Percentiles rank a stretch among this genome's conserved stretches.
Evolutionary conservation across 192 early-diverging fungal species (phyloP).

Genomic region (Anaeromyces robustus): DNA sequence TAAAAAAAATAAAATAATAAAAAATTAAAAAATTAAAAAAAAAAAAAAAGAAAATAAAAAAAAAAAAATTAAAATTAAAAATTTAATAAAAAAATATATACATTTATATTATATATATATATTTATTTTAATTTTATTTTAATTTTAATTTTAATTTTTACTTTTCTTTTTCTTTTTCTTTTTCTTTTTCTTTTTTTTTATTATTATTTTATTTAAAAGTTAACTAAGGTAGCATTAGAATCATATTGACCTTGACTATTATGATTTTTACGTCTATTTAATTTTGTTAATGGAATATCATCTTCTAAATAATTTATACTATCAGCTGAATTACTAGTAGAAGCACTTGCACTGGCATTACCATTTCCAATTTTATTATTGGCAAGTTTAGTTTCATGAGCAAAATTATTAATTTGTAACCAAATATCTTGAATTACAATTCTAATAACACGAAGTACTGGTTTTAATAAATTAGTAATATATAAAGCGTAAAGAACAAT

Average conservation of each 20-base stretch:
- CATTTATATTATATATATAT: no score
- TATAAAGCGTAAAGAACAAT: conserved; percentile 42
- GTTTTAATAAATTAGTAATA: conserved; percentile 4
- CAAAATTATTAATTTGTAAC: background rate
- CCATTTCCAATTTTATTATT: background rate
- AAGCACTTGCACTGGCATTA: no score
- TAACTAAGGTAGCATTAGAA: background rate
- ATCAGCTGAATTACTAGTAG: background rate
- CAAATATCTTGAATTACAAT: background rate
- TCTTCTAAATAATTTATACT: background rate
- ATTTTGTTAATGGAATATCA: background rate
- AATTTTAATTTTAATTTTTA: no score
- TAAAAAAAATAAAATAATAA: no score
- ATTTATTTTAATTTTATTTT: no score
- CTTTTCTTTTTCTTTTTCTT: no score
- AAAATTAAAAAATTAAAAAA: no score
- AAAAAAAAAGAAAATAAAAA: no score
- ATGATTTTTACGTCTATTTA: background rate
- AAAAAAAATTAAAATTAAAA: no score
- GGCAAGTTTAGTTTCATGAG: background rate
- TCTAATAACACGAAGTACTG: background rate
- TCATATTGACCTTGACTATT: background rate
- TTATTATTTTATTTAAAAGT: background rate
- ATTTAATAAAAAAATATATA: no score
- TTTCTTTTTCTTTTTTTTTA: no score